Conservation (phyloP, 2,329 filamentous ascomycete species). For the Alternaria arborescens region DNA sequence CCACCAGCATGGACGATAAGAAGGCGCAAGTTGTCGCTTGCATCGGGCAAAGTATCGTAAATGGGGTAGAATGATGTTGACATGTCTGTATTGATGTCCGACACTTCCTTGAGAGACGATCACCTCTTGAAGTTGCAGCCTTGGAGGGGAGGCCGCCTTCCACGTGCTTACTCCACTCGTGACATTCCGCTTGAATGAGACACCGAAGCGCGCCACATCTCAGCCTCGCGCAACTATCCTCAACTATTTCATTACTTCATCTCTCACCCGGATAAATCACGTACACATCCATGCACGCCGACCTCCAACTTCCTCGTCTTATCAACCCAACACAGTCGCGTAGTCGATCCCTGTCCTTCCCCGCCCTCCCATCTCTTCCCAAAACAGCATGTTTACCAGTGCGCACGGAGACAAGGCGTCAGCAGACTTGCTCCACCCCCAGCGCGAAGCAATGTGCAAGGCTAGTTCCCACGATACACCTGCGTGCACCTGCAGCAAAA, state of each 20-base stretch:
- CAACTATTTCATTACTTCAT: neutral
- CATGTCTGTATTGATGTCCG: no score
- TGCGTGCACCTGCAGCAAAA: neutral
- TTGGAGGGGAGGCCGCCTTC: neutral
- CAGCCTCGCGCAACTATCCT: neutral
- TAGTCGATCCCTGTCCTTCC: neutral
- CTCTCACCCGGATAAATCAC: neutral
- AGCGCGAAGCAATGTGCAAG: neutral
- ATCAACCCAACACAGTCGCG: neutral
- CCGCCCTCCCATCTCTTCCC: neutral
- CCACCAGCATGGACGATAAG: neutral
- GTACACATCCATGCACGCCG: neutral
- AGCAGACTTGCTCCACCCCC: neutral
- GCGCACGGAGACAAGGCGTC: neutral
- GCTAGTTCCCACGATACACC: neutral
- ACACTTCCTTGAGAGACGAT: no score
- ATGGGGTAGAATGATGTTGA: neutral
- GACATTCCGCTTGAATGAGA: neutral
- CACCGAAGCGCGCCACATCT: neutral
- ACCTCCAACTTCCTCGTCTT: neutral
- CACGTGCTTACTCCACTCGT: neutral
- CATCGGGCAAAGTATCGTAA: neutral
- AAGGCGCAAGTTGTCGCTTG: neutral
- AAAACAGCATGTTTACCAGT: neutral
- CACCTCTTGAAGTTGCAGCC: neutral